Conservation (phyloP, 208 protist genomes). For the Angomonas ambiguus region DNA sequence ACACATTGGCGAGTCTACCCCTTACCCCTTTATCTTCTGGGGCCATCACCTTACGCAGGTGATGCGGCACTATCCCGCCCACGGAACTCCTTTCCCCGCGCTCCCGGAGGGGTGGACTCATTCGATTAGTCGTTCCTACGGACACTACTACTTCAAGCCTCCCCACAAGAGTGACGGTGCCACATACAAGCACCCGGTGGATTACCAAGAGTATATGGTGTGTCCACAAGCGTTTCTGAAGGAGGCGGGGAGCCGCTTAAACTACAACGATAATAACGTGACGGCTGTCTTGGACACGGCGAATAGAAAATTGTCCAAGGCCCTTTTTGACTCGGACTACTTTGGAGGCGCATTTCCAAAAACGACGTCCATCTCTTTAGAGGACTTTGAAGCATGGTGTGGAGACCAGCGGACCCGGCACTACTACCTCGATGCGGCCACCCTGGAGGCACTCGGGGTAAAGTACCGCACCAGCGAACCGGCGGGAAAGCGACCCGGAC, state of each 20-base stretch:
- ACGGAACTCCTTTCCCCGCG: conserved; percentile 52
- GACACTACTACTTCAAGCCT: conserved; percentile 73
- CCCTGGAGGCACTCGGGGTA: conserved; percentile 44
- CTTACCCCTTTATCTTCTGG: neutral
- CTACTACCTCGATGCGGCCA: conserved; percentile 55
- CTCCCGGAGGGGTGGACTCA: conserved; percentile 63
- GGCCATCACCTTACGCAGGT: neutral
- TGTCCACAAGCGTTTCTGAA: conserved; percentile 72
- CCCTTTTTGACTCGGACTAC: neutral
- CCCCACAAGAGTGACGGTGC: neutral
- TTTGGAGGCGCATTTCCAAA: neutral
- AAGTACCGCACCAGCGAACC: conserved; percentile 26
- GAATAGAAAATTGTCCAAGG: neutral
- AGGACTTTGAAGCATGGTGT: conserved; percentile 45
- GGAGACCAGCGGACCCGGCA: conserved; percentile 61
- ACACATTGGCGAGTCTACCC: neutral
- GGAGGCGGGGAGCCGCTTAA: neutral
- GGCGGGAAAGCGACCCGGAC: neutral
- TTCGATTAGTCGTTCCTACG: conserved; percentile 42
- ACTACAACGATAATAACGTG: neutral
- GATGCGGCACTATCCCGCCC: conserved; percentile 36
- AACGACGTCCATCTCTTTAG: conserved; percentile 4
- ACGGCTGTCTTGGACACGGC: neutral
- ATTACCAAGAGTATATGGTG: conserved; percentile 56
- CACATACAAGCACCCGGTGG: conserved; percentile 64